These are phyloP conservation scores for Podaxis mareebaensis DNA, from an alignment of 768 basidiomycete genomes.

Conservation along the genomic window DNA sequence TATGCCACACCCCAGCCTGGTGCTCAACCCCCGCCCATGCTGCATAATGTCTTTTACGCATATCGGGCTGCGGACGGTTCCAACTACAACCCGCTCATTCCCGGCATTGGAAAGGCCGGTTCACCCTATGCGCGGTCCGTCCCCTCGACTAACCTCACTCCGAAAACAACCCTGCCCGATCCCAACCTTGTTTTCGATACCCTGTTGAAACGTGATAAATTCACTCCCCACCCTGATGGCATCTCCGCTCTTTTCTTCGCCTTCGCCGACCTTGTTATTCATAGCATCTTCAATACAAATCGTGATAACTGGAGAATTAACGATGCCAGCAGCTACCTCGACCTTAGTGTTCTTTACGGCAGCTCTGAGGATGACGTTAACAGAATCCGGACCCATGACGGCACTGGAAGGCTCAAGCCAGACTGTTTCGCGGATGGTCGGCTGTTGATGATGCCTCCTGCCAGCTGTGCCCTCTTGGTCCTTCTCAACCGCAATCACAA, in stretches of 20 bases:
- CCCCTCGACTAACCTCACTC: slow-evolving; percentile 43
- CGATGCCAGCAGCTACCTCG: slow-evolving; percentile 70
- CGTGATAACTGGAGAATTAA: slow-evolving; percentile 53
- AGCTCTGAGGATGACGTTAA: slow-evolving; percentile 47
- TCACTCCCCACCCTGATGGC: slow-evolving; percentile 61
- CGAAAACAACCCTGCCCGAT: slow-evolving; percentile 56
- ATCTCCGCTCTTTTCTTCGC: slow-evolving; percentile 77
- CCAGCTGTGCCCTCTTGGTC: slow-evolving; percentile 65
- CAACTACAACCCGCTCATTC: slow-evolving; percentile 55
- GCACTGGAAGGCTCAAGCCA: slow-evolving; percentile 63
- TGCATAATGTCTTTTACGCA: slow-evolving; percentile 39
- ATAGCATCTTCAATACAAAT: slow-evolving; percentile 67
- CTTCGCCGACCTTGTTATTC: slow-evolving; percentile 76
- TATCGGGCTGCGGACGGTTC: slow-evolving; percentile 63
- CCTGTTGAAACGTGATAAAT: slow-evolving; percentile 54
- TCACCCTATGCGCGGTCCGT: slow-evolving; percentile 72
- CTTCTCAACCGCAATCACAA: slow-evolving; percentile 76
- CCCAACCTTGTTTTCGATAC: slow-evolving; percentile 70
- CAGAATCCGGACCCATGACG: slow-evolving; percentile 59
- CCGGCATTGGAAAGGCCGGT: slow-evolving; percentile 58
- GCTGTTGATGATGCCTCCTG: slow-evolving; percentile 71
- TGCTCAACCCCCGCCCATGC: slow-evolving; percentile 1
- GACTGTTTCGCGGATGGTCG: slow-evolving; percentile 73
- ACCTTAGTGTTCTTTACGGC: slow-evolving; percentile 76
- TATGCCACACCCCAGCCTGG: neutral